phyloP scores from a whole-genome alignment of 148 eudicot species.

The Camellia granthamiana region DNA sequence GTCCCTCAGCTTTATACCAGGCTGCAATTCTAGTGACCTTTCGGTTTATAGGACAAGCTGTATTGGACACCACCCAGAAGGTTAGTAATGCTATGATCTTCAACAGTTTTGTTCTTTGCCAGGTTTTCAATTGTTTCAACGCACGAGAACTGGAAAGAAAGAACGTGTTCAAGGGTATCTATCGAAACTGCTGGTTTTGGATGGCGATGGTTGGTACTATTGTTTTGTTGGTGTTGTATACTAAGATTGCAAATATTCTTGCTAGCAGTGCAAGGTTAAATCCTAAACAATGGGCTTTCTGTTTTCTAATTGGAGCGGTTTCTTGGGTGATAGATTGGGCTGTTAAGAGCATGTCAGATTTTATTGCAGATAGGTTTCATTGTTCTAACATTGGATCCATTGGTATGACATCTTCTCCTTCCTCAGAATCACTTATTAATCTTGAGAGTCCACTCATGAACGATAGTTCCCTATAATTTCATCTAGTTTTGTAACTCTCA shows the following conservation, averaged over 20 bases:
- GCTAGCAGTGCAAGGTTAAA: slow-evolving; percentile 5
- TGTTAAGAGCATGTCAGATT: not conserved
- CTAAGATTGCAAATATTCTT: slow-evolving; percentile 5
- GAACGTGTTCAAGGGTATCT: slow-evolving; percentile 21
- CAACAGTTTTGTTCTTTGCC: slow-evolving; percentile 28
- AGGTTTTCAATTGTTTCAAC: slow-evolving; percentile 25
- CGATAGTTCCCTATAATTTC: not conserved
- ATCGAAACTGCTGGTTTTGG: slow-evolving; percentile 20
- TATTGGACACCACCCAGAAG: not conserved
- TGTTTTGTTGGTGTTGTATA: not conserved
- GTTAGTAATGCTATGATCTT: slow-evolving; percentile 13
- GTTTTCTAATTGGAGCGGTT: slow-evolving; percentile 19
- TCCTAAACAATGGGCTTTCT: slow-evolving; percentile 18
- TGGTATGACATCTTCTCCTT: not conserved
- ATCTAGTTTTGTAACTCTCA: no score
- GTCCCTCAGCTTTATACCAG: slow-evolving; percentile 21
- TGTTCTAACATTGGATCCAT: not conserved
- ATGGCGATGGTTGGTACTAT: not conserved
- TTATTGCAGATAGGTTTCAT: not conserved
- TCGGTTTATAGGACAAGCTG: slow-evolving; percentile 14
- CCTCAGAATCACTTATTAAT: not conserved
- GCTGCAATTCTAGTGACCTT: slow-evolving; percentile 10
- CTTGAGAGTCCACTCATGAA: not conserved
- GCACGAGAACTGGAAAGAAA: slow-evolving; percentile 23
- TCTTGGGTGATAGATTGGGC: slow-evolving; percentile 26